Evolutionary conservation across 208 protist genomes (phyloP).

Genomic region (Wallacemonas sp.): DNA sequence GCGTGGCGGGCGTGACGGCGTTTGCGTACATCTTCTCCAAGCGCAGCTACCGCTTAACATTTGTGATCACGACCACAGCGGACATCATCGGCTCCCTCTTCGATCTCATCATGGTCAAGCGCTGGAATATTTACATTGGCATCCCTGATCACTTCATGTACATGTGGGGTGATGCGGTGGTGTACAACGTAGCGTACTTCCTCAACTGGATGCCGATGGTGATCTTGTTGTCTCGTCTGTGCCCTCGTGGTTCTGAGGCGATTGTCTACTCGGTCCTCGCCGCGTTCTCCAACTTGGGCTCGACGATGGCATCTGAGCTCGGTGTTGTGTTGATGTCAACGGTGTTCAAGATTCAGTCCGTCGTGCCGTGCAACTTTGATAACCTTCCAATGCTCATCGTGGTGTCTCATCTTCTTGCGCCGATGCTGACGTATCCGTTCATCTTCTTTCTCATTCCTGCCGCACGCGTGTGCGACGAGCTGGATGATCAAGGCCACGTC

Average conservation of each 20-base stretch:
- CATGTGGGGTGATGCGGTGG: constrained; percentile 48
- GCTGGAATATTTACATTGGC: constrained; percentile 26
- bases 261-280: constrained; percentile 48
- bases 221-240: constrained; percentile 37
- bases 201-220: constrained; percentile 49
- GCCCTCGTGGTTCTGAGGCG: constrained; percentile 39
- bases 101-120: constrained; percentile 29
- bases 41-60: constrained; percentile 29
- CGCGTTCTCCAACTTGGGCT: constrained; percentile 33
- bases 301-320: constrained; percentile 31
- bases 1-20: constrained; percentile 18
- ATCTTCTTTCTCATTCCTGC: constrained; percentile 35
- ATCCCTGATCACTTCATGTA: constrained; percentile 30
- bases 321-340: constrained; percentile 40
- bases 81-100: constrained; percentile 28
- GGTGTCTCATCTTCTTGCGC: constrained; percentile 35
- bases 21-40: constrained; percentile 34
- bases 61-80: constrained; percentile 20
- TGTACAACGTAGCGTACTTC: constrained; percentile 29
- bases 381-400: constrained; percentile 45
- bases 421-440: constrained; percentile 45
- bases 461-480: constrained; percentile 45
- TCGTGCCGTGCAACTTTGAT: constrained; percentile 41
- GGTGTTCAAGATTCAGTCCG: constrained; percentile 30
- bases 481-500: constrained; percentile 20